These are phyloP conservation scores for Trichophyton simii DNA, from an alignment of 2,329 filamentous ascomycete species.

Conservation along the genomic window DNA sequence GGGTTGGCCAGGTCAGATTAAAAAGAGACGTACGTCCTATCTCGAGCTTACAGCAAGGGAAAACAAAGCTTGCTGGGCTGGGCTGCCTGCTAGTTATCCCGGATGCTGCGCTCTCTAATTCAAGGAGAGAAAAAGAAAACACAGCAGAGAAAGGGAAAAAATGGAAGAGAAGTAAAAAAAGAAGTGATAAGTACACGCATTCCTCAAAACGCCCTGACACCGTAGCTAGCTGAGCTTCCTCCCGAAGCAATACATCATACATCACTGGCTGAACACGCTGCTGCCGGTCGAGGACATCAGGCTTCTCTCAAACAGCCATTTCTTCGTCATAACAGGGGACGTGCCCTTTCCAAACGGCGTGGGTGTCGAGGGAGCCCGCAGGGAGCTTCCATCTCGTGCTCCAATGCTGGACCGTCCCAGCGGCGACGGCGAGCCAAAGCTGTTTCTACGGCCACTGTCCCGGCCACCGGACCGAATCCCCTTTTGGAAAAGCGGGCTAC, in stretches of 20 bases:
- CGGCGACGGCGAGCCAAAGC: conserved; percentile 47
- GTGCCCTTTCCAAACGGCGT: conserved; percentile 57
- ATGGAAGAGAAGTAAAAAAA: not conserved
- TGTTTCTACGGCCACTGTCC: conserved; percentile 42
- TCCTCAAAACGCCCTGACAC: conserved; percentile 2
- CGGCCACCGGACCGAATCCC: conserved; percentile 39
- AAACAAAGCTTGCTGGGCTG: not conserved
- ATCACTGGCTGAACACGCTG: not conserved
- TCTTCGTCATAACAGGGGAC: conserved; percentile 72
- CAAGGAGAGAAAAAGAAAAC: not conserved
- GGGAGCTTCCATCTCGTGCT: conserved; percentile 34
- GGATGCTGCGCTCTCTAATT: not conserved
- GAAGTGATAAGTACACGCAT: not conserved
- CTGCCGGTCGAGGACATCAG: conserved; percentile 25
- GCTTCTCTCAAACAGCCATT: conserved; percentile 87
- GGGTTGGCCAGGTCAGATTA: not conserved
- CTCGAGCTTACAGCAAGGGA: not conserved
- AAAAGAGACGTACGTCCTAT: not conserved
- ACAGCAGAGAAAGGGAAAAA: not conserved
- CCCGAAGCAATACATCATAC: not conserved
- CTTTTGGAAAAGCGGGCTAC: conserved; percentile 55
- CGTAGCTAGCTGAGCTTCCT: not conserved
- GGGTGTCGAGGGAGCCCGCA: conserved; percentile 53
- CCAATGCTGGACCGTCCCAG: conserved; percentile 36
- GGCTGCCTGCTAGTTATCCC: not conserved